A percentile compares a stretch with the other conserved stretches of the same genome.
phyloP scores from a whole-genome alignment of 345 rosid genomes.

The Gossypium thurberi region DNA sequence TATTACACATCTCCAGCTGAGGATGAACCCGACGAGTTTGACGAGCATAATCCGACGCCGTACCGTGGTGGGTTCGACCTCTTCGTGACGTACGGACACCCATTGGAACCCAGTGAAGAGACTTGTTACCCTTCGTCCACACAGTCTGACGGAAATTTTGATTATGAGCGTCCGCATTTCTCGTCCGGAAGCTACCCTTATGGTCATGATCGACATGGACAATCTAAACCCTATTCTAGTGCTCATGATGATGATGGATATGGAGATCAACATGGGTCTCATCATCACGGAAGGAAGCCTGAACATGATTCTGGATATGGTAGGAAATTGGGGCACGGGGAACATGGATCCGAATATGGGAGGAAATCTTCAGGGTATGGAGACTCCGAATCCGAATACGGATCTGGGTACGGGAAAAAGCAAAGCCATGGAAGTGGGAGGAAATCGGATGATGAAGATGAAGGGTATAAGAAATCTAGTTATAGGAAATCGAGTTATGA shows the following conservation, averaged over 20 bases:
- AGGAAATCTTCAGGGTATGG: slow-evolving; percentile 27
- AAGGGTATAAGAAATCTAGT: slow-evolving; percentile 16
- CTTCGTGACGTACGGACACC: slow-evolving; percentile 64
- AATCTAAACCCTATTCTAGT: neutral
- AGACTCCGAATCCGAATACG: slow-evolving; percentile 20
- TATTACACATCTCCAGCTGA: slow-evolving; percentile 46
- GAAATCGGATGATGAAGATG: slow-evolving; percentile 27
- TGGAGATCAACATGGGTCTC: neutral
- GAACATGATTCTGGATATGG: slow-evolving; percentile 27
- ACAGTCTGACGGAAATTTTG: neutral
- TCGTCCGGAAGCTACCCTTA: slow-evolving; percentile 21
- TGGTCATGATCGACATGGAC: neutral
- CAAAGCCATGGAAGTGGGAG: slow-evolving; percentile 21
- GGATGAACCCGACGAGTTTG: slow-evolving; percentile 61
- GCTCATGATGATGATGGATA: too few species aligned
- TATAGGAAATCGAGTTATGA: slow-evolving; percentile 17
- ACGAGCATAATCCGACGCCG: slow-evolving; percentile 84
- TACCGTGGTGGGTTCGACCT: slow-evolving; percentile 90
- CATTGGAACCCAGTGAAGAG: slow-evolving; percentile 58
- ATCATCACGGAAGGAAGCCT: neutral
- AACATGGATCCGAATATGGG: slow-evolving; percentile 16
- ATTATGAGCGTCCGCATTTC: neutral
- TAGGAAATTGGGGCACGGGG: slow-evolving; percentile 20
- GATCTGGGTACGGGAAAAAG: slow-evolving; percentile 12
- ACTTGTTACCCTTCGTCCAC: slow-evolving; percentile 55